These are phyloP conservation scores for Trichoderma sp. DNA, from an alignment of 2,329 filamentous ascomycete genomes.

Conservation along the genomic window DNA sequence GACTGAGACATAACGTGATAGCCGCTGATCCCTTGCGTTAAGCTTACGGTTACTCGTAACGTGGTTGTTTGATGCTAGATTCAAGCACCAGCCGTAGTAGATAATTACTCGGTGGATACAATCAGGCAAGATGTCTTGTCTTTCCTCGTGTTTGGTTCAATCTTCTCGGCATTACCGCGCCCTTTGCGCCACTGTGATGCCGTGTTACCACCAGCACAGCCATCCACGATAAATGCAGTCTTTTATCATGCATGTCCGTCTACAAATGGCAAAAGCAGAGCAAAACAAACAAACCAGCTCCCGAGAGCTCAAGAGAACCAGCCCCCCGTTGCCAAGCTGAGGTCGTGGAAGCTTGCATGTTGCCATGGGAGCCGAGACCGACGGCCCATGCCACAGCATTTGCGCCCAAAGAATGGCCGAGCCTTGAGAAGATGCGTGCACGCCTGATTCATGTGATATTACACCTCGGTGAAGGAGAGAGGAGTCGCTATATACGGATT, in stretches of 20 bases:
- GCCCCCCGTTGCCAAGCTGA: background rate
- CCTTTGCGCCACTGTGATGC: background rate
- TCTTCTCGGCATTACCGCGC: background rate
- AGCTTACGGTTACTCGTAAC: background rate
- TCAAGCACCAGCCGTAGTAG: background rate
- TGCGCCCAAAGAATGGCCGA: background rate
- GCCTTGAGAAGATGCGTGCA: background rate
- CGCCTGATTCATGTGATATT: background rate
- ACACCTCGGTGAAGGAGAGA: background rate
- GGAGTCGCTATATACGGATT: background rate
- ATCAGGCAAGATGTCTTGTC: background rate
- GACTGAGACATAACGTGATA: background rate
- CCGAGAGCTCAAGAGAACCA: background rate
- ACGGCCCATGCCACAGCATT: background rate
- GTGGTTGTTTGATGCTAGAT: background rate
- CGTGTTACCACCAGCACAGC: slow-evolving; percentile 9
- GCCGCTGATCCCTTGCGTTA: background rate
- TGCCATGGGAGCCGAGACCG: background rate
- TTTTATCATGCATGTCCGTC: background rate
- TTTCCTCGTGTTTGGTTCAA: background rate
- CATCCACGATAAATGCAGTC: background rate
- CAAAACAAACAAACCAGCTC: background rate
- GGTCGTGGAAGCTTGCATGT: background rate
- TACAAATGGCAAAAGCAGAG: background rate
- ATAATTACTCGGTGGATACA: background rate